Percentiles rank a stretch among this genome's conserved stretches.
Evolutionary conservation across 768 basidiomycete species (phyloP).

Genomic region (Mycena capillaripes): DNA sequence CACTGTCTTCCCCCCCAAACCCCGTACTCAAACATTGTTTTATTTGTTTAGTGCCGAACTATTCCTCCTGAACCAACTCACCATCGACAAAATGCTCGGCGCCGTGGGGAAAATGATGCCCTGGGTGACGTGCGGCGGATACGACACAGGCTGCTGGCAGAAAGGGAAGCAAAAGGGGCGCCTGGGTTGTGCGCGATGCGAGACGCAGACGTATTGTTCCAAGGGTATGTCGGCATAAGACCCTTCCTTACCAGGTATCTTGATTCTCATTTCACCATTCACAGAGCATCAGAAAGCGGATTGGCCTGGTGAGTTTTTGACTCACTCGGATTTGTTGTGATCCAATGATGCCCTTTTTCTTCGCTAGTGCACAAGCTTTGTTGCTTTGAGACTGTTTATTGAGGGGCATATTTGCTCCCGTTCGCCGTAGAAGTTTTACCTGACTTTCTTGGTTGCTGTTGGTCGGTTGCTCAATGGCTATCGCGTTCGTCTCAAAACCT

Average conservation of each 20-base stretch:
- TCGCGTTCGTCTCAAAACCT: too few relatives aligned
- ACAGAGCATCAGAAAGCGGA: conserved; percentile 14
- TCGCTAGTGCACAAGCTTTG: conserved; percentile 6
- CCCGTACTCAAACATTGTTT: not conserved
- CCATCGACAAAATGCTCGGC: conserved; percentile 9
- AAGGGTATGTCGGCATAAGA: not conserved
- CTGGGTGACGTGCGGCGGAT: conserved; percentile 5
- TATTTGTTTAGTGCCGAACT: not conserved
- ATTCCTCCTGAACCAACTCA: not conserved
- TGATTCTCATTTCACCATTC: not conserved
- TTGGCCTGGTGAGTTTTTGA: conserved; percentile 5
- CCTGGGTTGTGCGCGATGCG: conserved; percentile 10
- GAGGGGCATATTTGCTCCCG: not conserved
- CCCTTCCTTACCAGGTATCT: not conserved
- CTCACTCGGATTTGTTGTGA: not conserved
- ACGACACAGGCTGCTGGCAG: conserved; percentile 13
- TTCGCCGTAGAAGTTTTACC: too few relatives aligned
- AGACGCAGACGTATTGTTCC: conserved; percentile 10
- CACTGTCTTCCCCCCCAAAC: not conserved
- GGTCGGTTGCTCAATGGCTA: too few relatives aligned
- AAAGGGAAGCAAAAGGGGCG: conserved; percentile 19
- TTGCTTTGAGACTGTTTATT: conserved; percentile 13
- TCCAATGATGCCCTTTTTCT: not conserved
- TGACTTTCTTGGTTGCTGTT: too few relatives aligned
- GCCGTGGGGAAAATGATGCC: conserved; percentile 11